A percentile compares a stretch with the other conserved stretches of the same genome.
These are phyloP conservation scores for Phytopythium boreale DNA, from an alignment of 352 stramenopile species.

Conservation along the genomic window DNA sequence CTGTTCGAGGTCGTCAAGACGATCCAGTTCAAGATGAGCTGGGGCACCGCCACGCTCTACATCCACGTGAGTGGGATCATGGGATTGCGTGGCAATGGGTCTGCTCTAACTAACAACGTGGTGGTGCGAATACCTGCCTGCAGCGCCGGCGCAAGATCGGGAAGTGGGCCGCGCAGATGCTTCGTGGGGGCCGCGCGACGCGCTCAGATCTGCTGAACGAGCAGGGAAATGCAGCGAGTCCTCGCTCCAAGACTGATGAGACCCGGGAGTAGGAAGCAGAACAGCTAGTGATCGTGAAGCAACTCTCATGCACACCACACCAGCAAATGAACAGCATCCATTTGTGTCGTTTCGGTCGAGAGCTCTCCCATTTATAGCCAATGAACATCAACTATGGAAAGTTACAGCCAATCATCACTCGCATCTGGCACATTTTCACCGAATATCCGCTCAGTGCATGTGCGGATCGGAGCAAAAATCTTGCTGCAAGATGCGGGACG, in stretches of 20 bases:
- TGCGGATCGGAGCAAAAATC: no score
- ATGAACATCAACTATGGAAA: neutral
- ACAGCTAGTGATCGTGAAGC: no score
- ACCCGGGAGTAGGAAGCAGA: conserved; percentile 1
- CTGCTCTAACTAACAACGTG: neutral
- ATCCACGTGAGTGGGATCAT: conserved; percentile 58
- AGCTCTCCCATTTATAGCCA: neutral
- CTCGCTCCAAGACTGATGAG: conserved; percentile 1
- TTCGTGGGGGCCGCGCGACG: conserved; percentile 69
- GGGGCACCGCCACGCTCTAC: conserved; percentile 77
- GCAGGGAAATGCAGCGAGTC: conserved; percentile 10
- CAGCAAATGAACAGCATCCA: neutral
- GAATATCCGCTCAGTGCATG: neutral
- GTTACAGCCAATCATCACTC: neutral
- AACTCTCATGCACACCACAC: no score
- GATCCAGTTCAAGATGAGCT: conserved; percentile 78
- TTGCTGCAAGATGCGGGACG: conserved; percentile 3
- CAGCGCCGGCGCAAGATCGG: conserved; percentile 80
- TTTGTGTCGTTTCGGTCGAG: neutral
- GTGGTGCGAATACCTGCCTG: neutral
- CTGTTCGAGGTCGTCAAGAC: conserved; percentile 84
- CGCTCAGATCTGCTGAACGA: conserved; percentile 58
- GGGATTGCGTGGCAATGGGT: neutral
- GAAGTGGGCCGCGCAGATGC: conserved; percentile 82
- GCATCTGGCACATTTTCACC: neutral